phyloP scores from a whole-genome alignment of 1,284 basidiomycete species.

The Jaminaea rosea region DNA sequence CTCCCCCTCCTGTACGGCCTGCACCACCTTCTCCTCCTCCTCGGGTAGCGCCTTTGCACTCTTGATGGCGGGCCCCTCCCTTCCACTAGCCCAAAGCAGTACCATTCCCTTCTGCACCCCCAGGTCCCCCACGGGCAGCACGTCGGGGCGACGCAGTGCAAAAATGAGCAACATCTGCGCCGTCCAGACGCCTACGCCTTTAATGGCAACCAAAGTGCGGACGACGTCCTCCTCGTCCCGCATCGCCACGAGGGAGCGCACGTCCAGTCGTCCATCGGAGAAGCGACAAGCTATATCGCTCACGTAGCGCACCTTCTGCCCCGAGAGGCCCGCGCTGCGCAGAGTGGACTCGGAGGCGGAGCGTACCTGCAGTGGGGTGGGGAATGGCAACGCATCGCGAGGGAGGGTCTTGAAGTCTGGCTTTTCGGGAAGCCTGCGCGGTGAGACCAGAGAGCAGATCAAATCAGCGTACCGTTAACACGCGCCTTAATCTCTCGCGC shows the following conservation, averaged over 20 bases:
- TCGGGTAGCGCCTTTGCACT: background rate
- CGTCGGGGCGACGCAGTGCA: slow-evolving; percentile 36
- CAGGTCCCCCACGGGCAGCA: slow-evolving; percentile 40
- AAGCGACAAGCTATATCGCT: slow-evolving; percentile 36
- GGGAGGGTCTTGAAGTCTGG: slow-evolving; percentile 31
- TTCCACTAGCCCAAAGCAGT: slow-evolving; percentile 27
- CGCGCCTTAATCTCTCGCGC: no score
- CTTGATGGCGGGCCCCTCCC: slow-evolving; percentile 20
- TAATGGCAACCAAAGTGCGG: slow-evolving; percentile 49
- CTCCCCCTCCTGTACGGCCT: slow-evolving; percentile 6
- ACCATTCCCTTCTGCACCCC: slow-evolving; percentile 44
- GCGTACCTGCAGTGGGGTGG: slow-evolving; percentile 32
- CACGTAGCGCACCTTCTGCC: slow-evolving; percentile 39
- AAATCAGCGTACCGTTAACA: background rate
- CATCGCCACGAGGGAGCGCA: slow-evolving; percentile 26
- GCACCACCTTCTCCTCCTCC: background rate
- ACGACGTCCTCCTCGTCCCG: slow-evolving; percentile 34
- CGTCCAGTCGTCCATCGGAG: slow-evolving; percentile 36
- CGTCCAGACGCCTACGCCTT: slow-evolving; percentile 44
- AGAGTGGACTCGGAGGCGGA: slow-evolving; percentile 26
- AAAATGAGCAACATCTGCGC: slow-evolving; percentile 46
- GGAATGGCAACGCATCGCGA: slow-evolving; percentile 37
- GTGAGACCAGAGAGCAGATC: slow-evolving; percentile 40
- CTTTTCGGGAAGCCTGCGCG: slow-evolving; percentile 31
- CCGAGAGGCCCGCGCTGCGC: slow-evolving; percentile 35